Conservation (phyloP, 148 eudicot species). For the Rheum nobile region DNA sequence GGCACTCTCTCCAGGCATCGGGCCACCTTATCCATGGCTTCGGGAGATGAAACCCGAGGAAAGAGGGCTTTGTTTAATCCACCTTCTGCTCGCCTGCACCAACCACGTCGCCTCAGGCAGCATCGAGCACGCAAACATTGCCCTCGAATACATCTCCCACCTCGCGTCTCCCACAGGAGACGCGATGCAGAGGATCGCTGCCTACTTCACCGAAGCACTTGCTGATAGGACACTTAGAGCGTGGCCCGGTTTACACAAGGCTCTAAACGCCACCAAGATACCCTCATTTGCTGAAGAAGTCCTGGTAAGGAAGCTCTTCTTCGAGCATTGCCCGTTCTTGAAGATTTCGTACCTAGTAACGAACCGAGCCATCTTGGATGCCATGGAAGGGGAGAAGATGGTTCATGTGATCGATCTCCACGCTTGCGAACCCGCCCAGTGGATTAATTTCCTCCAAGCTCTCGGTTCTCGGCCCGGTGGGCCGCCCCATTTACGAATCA, state of each 20-base stretch:
- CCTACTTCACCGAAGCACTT: constrained; percentile 85
- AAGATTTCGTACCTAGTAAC: constrained; percentile 69
- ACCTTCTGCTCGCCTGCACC: constrained; percentile 78
- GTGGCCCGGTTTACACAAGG: constrained; percentile 86
- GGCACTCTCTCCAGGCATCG: constrained; percentile 53
- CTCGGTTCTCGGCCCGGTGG: constrained; percentile 84
- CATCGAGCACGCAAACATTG: constrained; percentile 64
- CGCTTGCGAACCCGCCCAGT: constrained; percentile 71
- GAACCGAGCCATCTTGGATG: constrained; percentile 77
- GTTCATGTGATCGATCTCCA: constrained; percentile 82
- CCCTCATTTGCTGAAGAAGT: constrained; percentile 44
- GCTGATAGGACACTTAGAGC: constrained; percentile 64
- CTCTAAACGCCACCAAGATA: constrained; percentile 54
- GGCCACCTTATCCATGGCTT: constrained; percentile 58
- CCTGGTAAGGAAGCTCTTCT: constrained; percentile 49
- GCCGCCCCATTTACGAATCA: constrained; percentile 90
- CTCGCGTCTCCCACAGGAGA: constrained; percentile 83
- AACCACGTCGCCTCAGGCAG: constrained; percentile 70
- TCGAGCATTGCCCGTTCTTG: constrained; percentile 70
- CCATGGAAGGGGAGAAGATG: constrained; percentile 97
- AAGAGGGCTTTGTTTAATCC: constrained; percentile 78
- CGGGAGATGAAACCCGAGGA: constrained; percentile 88
- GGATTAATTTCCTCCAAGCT: constrained; percentile 81
- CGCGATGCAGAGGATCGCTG: constrained; percentile 93
- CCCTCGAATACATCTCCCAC: constrained; percentile 82